Evolutionary conservation across 768 basidiomycete genomes (phyloP).

Genomic region (Auricularia auricula-judae): DNA sequence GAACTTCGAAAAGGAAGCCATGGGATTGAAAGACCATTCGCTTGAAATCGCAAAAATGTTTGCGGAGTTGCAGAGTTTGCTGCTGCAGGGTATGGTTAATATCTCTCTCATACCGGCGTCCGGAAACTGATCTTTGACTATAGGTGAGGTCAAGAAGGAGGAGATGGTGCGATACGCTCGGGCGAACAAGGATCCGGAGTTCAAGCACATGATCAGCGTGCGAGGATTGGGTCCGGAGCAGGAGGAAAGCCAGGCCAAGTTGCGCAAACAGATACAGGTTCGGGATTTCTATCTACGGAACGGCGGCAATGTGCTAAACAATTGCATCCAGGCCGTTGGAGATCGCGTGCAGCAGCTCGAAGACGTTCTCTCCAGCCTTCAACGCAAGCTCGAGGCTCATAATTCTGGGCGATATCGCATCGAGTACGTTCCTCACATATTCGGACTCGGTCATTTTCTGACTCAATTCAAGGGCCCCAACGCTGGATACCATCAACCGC

Average conservation of each 20-base stretch:
- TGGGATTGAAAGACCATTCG: slow-evolving; percentile 32
- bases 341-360: slow-evolving; percentile 75
- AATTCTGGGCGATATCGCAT: slow-evolving; percentile 51
- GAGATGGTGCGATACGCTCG: slow-evolving; percentile 72
- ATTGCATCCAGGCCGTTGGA: slow-evolving; percentile 40
- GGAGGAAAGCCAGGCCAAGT: slow-evolving; percentile 65
- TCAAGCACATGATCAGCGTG: slow-evolving; percentile 61
- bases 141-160: slow-evolving; percentile 73
- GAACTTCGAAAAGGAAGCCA: slow-evolving; percentile 41
- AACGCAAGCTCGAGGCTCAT: slow-evolving; percentile 54
- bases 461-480: slow-evolving; percentile 49
- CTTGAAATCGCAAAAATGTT: slow-evolving; percentile 30
- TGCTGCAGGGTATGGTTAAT: slow-evolving; percentile 49
- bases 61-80: slow-evolving; percentile 48
- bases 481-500: slow-evolving; percentile 74
- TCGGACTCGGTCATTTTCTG: too few relatives aligned
- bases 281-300: slow-evolving; percentile 13
- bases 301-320: background rate
- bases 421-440: slow-evolving; percentile 32
- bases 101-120: background rate
- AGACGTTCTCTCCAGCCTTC: slow-evolving; percentile 53
- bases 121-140: slow-evolving; percentile 2
- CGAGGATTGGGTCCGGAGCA: slow-evolving; percentile 85
- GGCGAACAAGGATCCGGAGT: slow-evolving; percentile 68
- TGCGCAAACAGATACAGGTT: slow-evolving; percentile 65